phyloP scores from a whole-genome alignment of 2,329 filamentous ascomycete species.

The Penicillium thymicola region DNA sequence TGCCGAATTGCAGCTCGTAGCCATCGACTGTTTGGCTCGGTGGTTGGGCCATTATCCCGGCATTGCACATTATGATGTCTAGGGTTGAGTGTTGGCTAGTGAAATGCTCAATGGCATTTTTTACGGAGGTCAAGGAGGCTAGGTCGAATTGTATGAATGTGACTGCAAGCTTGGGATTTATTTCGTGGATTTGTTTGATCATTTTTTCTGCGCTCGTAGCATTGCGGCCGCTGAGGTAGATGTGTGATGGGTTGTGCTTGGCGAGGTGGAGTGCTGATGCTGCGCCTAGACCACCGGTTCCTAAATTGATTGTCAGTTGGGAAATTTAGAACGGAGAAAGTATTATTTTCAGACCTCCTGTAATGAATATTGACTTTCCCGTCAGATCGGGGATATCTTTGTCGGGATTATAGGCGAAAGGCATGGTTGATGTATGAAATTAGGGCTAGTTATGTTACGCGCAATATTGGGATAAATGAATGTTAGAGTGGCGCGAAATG shows the following conservation, averaged over 20 bases:
- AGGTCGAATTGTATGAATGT: conserved; percentile 47
- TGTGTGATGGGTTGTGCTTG: conserved; percentile 38
- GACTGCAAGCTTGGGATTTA: conserved; percentile 22
- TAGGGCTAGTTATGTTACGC: background rate
- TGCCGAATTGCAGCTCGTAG: conserved; percentile 51
- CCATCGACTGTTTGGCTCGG: conserved; percentile 43
- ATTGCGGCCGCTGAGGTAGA: conserved; percentile 36
- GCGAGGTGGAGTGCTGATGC: conserved; percentile 40
- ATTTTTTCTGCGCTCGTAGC: conserved; percentile 32
- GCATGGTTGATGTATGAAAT: background rate
- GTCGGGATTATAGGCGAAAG: conserved; percentile 27
- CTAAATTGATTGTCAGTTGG: background rate
- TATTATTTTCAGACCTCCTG: conserved; percentile 36
- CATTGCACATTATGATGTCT: conserved; percentile 49
- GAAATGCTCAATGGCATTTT: conserved; percentile 41
- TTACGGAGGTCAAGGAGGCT: conserved; percentile 44
- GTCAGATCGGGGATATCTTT: conserved; percentile 39
- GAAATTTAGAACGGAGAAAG: background rate
- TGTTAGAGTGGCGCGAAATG: background rate
- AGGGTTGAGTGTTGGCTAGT: conserved; percentile 33
- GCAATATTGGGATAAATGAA: background rate
- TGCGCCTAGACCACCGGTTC: conserved; percentile 45
- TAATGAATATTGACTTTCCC: conserved; percentile 48
- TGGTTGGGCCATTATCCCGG: conserved; percentile 45
- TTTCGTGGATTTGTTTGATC: conserved; percentile 38